Conservation (phyloP, 2,329 filamentous ascomycete genomes). For the Verticillium tricorpus region DNA sequence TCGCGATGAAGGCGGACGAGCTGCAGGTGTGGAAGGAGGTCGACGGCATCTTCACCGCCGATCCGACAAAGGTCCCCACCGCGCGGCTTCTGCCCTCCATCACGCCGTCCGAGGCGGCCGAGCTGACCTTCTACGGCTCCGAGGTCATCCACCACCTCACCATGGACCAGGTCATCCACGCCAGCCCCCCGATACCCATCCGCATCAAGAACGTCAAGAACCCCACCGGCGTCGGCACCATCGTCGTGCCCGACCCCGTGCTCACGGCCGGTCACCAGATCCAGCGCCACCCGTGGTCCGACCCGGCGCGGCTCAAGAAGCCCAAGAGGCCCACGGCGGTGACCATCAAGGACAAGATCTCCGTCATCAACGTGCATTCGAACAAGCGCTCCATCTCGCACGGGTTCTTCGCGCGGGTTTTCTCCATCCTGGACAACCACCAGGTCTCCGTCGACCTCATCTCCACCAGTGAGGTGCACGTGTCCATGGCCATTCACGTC, state of each 20-base stretch:
- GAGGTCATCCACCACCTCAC: constrained; percentile 98
- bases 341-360: constrained; percentile 95
- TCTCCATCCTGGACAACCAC: constrained; percentile 82
- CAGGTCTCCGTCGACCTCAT: constrained; percentile 92
- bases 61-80: constrained; percentile 88
- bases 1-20: constrained; percentile 81
- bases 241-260: constrained; percentile 72
- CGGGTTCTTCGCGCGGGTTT: constrained; percentile 92
- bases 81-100: constrained; percentile 85
- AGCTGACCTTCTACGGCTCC: constrained; percentile 89
- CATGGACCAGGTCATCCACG: constrained; percentile 92
- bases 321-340: constrained; percentile 82
- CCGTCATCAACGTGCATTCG: constrained; percentile 95
- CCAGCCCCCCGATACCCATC: constrained; percentile 73
- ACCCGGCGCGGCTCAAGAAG: constrained; percentile 41
- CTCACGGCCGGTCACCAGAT: constrained; percentile 53
- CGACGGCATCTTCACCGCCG: constrained; percentile 83
- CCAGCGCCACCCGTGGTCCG: constrained; percentile 43
- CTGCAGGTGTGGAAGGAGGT: constrained; percentile 99
- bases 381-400: constrained; percentile 96
- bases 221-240: constrained; percentile 70
- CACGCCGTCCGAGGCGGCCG: constrained; percentile 90
- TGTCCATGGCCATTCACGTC: constrained; percentile 92
- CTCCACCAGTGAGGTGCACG: constrained; percentile 93
- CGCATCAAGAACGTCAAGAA: constrained; percentile 93